Conservation (phyloP, 2,329 filamentous ascomycete genomes). For the Ceratocystiopsis brevicomis region DNA sequence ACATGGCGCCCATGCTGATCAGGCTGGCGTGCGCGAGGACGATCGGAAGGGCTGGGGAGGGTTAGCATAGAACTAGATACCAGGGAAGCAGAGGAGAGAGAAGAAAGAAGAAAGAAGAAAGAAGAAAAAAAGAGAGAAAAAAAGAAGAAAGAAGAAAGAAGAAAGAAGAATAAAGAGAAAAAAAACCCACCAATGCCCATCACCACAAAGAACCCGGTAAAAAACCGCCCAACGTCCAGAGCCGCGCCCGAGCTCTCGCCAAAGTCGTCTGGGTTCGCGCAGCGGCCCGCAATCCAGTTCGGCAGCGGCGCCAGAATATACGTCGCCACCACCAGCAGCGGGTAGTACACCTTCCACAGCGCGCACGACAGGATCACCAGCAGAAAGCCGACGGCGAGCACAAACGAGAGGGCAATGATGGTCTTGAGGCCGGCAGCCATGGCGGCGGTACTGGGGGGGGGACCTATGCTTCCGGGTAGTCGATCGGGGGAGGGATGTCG, state of each 20-base stretch:
- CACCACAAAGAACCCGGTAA: constrained; percentile 86
- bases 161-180: too few relatives aligned
- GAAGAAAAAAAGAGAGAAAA: too few relatives aligned
- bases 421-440: constrained; percentile 88
- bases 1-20: constrained; percentile 69
- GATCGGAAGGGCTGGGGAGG: constrained; percentile 47
- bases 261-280: constrained; percentile 86
- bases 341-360: constrained; percentile 85
- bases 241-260: constrained; percentile 68
- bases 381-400: constrained; percentile 95
- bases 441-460: constrained; percentile 16
- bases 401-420: constrained; percentile 96
- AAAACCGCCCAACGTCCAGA: constrained; percentile 80
- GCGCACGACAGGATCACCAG: constrained; percentile 96
- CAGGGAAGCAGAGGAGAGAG: too few relatives aligned
- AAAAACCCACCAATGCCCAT: constrained; percentile 51
- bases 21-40: constrained; percentile 73
- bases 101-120: too few relatives aligned
- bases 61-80: too few relatives aligned
- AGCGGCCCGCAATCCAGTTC: constrained; percentile 87
- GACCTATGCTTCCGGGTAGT: too few relatives aligned
- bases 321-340: constrained; percentile 85
- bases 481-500: too few relatives aligned
- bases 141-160: too few relatives aligned
- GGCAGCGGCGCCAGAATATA: constrained; percentile 86